Evolutionary conservation across 148 eudicot genomes (phyloP), one percentile per base, ranked within the genome.

Genomic region (Cornus kousa): DNA sequence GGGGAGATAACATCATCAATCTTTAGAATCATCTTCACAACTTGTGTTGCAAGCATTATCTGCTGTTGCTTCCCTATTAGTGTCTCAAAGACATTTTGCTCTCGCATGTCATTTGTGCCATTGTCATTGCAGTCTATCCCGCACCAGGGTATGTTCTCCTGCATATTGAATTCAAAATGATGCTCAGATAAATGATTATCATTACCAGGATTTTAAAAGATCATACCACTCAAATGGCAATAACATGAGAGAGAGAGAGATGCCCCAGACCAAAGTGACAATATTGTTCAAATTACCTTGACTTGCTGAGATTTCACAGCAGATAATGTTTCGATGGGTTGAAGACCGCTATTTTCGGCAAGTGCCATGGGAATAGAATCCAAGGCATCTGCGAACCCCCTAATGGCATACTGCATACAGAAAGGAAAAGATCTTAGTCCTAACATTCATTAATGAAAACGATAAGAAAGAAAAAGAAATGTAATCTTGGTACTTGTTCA

Each of bases 361-460:
- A 96, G 93, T 23, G 99, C 99, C 97, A 96, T 92, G 23, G 99
- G 99, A 79, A 96, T 76, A 37, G 98, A 86, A 84, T 96, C 99
- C 82, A 96, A 81, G 78, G 99, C 95, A 83, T 96, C 99, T 62
- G 99, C 98, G 84, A 96, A 96, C 64, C 91, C 93, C 86, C 99
- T 89, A 71, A 96, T 93, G 59, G 99, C 99, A 85, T 96, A 93
- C 99, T 96, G 91, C 81, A 85, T 13, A 78, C 13, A 22, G 75
- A 79, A 62, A 57, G 22, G 16, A n/a, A 12, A 77, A 40, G 7
- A 33, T 6, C 24, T 59, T 23, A 78, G 73, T 20, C 55, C 22
- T 16, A 65, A 68, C 19, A 68, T 64, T 53, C 68, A 74, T n/a
- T 20, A 59, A 10, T 0, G 4, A 35, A 10, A 17, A 28, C 3